Base-by-base conservation (phyloP, 139 green algal genomes). In the Tetradesmus obliquus region DNA sequence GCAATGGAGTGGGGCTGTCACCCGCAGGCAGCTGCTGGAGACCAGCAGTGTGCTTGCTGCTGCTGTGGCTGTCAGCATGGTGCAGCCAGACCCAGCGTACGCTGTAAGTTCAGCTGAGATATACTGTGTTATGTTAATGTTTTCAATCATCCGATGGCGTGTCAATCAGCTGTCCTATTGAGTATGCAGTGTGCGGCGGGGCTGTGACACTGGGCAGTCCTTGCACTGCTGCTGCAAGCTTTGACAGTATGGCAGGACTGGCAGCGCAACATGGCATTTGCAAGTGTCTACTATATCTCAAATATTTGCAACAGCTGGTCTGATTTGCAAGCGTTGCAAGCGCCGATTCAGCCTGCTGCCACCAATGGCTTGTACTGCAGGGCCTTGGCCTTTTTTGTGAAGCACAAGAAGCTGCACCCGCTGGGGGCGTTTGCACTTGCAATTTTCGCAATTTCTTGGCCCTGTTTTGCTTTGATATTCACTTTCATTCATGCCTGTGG, bases 361-460 rank as follows among this genome's bases (percentile, higher is more conserved):
- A 45, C 32, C 32, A 19, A 55, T 17, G 24, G 4, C 3, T 22
- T 53, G n/a, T 82, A 9, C n/a, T 82, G 72, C 72, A 80, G 72
- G 72, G 72, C 22, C 12, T 80, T 80, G 79, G 84, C 24, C n/a
- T n/a, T n/a, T n/a, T n/a, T n/a, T 71, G 91, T 95, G 9, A 95
- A 94, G 89, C 94, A 91, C 66, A 94, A 94, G 85, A 60, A 89
- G 32, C 82, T 95, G 84, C 93, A 96, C 54, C 91, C 90, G 5
- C 90, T 96, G 19, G 93, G 95, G 24, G 94, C 89, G 0, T 96
- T 95, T 20, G 88, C 95, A 0, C 94, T 93, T 8, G 5, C 45
- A 51, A 51, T 53, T 9, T 51, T 13, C 45, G 20, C 22, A 45
- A 51, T 2, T 80, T 2, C 32, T 45, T 45, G 32, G 32, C 32